These are phyloP conservation scores for Oropetium thomaeum DNA, from an alignment of 176 grass and related monocot genomes.

Conservation along the genomic window DNA sequence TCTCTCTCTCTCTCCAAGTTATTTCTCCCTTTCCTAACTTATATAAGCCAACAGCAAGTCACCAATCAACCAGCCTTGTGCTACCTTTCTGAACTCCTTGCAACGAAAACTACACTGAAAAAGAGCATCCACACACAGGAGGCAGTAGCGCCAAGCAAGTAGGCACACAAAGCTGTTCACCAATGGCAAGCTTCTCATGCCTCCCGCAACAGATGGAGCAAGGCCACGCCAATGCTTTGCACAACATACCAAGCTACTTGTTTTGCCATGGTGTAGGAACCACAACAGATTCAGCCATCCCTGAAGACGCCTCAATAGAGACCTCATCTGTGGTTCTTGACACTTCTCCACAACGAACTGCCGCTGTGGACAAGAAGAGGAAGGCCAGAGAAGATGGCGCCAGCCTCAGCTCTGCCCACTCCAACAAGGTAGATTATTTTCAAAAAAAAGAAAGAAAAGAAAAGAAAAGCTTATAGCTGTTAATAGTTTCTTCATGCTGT, in stretches of 20 bases:
- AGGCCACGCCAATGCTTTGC: slow-evolving; percentile 26
- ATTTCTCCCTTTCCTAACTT: slow-evolving; percentile 7
- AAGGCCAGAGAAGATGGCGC: slow-evolving; percentile 33
- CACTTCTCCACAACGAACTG: slow-evolving; percentile 17
- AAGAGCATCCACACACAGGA: slow-evolving; percentile 5
- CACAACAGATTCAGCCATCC: slow-evolving; percentile 16
- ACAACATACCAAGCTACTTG: slow-evolving; percentile 34
- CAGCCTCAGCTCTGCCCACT: slow-evolving; percentile 57
- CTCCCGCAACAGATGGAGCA: slow-evolving; percentile 50
- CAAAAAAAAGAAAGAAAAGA: too few species aligned
- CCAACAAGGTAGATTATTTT: slow-evolving; percentile 56
- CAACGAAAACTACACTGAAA: slow-evolving; percentile 28
- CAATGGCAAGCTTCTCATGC: slow-evolving; percentile 51
- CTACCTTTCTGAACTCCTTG: slow-evolving; percentile 24
- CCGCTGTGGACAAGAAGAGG: slow-evolving; percentile 55
- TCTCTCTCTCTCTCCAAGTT: neutral
- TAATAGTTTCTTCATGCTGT: neutral
- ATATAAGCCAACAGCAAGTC: slow-evolving; percentile 44
- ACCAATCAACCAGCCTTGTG: slow-evolving; percentile 16
- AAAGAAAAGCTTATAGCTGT: neutral
- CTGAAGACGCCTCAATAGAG: slow-evolving; percentile 36
- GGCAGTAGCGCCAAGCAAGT: neutral
- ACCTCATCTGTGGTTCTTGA: slow-evolving; percentile 44
- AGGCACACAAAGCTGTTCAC: neutral
- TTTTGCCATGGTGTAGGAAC: slow-evolving; percentile 35